Base-by-base conservation (phyloP, 768 basidiomycete species). In the Leccinellum rugosiceps region DNA sequence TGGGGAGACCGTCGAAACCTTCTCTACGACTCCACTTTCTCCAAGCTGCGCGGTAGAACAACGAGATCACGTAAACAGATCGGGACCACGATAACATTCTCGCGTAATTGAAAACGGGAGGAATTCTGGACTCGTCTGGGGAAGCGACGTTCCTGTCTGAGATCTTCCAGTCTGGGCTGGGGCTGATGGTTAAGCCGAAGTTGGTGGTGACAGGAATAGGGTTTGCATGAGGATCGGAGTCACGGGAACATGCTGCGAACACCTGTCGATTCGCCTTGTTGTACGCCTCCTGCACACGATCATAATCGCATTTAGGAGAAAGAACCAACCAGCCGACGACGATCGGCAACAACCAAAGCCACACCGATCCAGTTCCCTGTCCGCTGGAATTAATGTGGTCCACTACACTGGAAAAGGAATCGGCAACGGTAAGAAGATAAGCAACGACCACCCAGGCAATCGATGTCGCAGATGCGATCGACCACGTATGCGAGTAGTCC, bases 391-490 rank as follows among this genome's bases (percentile, higher is more conserved):
- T 63, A 2, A 77, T 60, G 17, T 64, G 38, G 4, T 60, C 55
- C 10, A 28, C 35, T 3, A 71, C 48, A 30, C 49, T 63, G 26
- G 56, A 58, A 46, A 63, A 52, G 17, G 64, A 67, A 41, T 62
- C 55, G 3, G 51, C 34, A 23, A 67, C 62, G 3, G 57, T 66
- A 10, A 66, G 51, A 23, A 67, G 26, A 54, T 78, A 80, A 1
- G 80, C 78, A 6, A 80, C 63, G 35, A 77, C 56, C 3, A 80
- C 79, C 78, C 78, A 81, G 1, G 63, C 59, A 17, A 80, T 77
- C 1, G 75, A 75, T 8, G 72, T 68, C 1, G 65, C 73, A 7
- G 77, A 72, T 9, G 79, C 63, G 26, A 77, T 68, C 0, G 75
- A 70, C 78, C 77, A 79, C 11, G 72, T 74, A 28, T 76, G 70